These are phyloP conservation scores for Henckelia pumila DNA, from an alignment of 257 asterid species.

Conservation along the genomic window DNA sequence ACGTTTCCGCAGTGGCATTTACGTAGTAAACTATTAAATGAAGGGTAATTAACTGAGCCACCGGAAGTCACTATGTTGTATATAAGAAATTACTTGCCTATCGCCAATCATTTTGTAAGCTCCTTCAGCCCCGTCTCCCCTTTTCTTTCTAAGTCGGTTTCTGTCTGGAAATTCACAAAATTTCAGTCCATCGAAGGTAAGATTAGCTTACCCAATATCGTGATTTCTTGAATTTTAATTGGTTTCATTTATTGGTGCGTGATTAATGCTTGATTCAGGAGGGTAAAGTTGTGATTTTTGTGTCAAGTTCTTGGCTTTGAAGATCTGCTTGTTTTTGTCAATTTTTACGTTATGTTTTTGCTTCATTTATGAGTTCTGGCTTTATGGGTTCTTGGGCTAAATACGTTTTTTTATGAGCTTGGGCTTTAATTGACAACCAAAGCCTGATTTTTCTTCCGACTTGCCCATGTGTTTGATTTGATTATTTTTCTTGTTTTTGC, in stretches of 20 bases:
- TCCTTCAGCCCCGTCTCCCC: not conserved
- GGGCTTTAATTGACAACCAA: not conserved
- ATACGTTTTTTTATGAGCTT: not conserved
- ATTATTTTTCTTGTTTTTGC: constrained; percentile 2
- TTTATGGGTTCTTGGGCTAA: not conserved
- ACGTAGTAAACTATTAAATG: constrained; percentile 14
- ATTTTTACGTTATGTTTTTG: not conserved
- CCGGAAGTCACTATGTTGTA: not conserved
- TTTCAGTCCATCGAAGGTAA: not conserved
- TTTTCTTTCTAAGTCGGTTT: not conserved
- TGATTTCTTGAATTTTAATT: not conserved
- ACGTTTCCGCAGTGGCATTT: constrained; percentile 36
- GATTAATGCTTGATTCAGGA: not conserved
- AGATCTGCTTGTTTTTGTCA: not conserved
- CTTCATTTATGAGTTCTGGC: constrained; percentile 4
- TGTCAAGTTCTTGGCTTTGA: too few relatives aligned
- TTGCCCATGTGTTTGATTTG: not conserved
- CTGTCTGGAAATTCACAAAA: not conserved
- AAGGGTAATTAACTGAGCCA: constrained; percentile 23
- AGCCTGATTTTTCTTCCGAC: not conserved
- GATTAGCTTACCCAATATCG: not conserved
- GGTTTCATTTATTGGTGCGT: not conserved
- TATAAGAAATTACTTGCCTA: not conserved
- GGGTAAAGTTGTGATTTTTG: not conserved
- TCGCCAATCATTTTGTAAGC: not conserved